Base-by-base conservation (phyloP, 192 early-diverging fungal species). In the Phlyctochytrium arcticum region DNA sequence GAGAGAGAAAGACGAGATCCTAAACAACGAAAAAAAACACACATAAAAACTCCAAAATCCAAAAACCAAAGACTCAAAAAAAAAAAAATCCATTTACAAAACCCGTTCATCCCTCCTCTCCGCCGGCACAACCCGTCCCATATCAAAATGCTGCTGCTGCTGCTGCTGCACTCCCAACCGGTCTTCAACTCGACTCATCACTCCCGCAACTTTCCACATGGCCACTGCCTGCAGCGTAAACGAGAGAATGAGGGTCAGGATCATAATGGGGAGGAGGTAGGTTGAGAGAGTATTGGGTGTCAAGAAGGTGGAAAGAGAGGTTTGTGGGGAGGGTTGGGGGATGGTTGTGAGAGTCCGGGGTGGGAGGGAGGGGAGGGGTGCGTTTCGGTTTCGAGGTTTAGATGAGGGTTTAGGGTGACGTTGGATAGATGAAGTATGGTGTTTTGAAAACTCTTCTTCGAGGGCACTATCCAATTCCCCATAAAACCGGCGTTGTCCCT, bases 181-280 rank as follows among this genome's bases (percentile, higher is more conserved):
- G 15, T n/a, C 44, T 4, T 61, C 59, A 4, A 61, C 59, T 5
- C 42, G 39, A 23, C 48, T 46, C 42, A 61, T 30, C 27, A 61
- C 27, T 12, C 59, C 59, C 2, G 48, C 24, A 6, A 61, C 59
- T 32, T 61, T 61, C 27, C 48, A 46, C 46, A 61, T 15, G 5
- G 59, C 59, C 26, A 61, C 27, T 5, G 44, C 46, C 47, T 61
- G 59, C 44, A 61, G 42, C 6, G 42, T 27, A 37, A 61, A 39
- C 27, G 59, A 61, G 42, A 23, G 48, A 17, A 61, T 21, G 15
- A 27, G 42, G 36, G 59, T 46, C 19, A 61, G 5, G 15, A 61
- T 46, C 44, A 61, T 17, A 6, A 61, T 17, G 31, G 44, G 23
- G 9, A 61, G 47, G 7, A 61, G 26, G 23, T 47, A 26, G 12